A percentile compares a stretch with the other conserved stretches of the same genome.
These are phyloP conservation scores for Pseudocercospora cruenta DNA, from an alignment of 2,329 filamentous ascomycete genomes.

Conservation along the genomic window DNA sequence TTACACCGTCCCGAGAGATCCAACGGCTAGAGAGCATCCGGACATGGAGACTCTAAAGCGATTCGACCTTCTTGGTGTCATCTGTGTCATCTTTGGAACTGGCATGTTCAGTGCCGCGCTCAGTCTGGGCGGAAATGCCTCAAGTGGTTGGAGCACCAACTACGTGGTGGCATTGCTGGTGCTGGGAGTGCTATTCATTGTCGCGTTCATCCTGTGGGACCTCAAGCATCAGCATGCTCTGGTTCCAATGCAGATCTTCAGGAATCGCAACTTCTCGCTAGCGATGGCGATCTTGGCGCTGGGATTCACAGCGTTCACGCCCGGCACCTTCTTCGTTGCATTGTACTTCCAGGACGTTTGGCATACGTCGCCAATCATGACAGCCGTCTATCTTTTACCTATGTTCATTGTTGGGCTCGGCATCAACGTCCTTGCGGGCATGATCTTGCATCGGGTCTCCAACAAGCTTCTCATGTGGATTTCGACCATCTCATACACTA, in stretches of 20 bases:
- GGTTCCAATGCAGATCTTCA: constrained; percentile 12
- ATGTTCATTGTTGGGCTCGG: constrained; percentile 16
- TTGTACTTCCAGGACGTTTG: constrained; percentile 13
- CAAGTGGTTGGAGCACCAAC: constrained; percentile 40
- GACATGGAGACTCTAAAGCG: constrained; percentile 9
- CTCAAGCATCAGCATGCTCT: constrained; percentile 7
- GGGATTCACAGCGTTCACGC: constrained; percentile 16
- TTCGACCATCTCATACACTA: constrained; percentile 7
- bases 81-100: constrained; percentile 12
- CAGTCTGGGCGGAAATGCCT: constrained; percentile 51
- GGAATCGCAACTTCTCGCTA: constrained; percentile 11
- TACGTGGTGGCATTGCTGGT: constrained; percentile 47
- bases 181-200: constrained; percentile 42
- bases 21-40: not conserved
- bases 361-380: constrained; percentile 6
- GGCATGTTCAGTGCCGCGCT: constrained; percentile 40
- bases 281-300: constrained; percentile 12
- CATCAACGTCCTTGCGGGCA: constrained; percentile 5
- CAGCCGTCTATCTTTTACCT: constrained; percentile 10
- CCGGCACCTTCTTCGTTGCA: constrained; percentile 15
- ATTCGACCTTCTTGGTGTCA: constrained; percentile 11
- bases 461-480: constrained; percentile 15
- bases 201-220: constrained; percentile 41
- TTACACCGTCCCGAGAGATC: constrained; percentile 5
- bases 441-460: constrained; percentile 12